phyloP scores from a whole-genome alignment of 2,329 filamentous ascomycete genomes.

The Botrytis pseudocinerea region DNA sequence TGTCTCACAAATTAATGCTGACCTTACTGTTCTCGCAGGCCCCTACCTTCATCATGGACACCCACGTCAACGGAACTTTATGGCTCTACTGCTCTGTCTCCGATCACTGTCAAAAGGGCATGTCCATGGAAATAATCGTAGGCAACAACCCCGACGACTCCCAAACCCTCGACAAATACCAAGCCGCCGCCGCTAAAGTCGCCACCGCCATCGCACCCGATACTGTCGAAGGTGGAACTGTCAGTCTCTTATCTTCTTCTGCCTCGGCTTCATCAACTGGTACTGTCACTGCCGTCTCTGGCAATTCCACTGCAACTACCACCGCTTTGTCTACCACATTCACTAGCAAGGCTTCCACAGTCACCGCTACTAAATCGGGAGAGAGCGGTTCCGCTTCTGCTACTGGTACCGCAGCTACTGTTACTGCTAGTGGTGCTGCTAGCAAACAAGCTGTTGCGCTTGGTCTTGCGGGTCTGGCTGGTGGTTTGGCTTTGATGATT shows the following conservation, averaged over 20 bases:
- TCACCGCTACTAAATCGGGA: neutral
- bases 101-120: slow-evolving; percentile 64
- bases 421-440: slow-evolving; percentile 22
- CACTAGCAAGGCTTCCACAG: neutral
- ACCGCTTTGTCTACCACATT: slow-evolving; percentile 7
- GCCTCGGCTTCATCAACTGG: neutral
- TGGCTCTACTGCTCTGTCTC: slow-evolving; percentile 79
- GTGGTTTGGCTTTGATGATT: slow-evolving; percentile 32
- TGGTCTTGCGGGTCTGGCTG: slow-evolving; percentile 27
- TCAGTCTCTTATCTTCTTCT: neutral
- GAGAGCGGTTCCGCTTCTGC: neutral
- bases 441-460: slow-evolving; percentile 22
- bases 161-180: slow-evolving; percentile 8
- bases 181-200: neutral
- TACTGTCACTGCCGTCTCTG: neutral
- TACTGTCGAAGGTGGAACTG: neutral
- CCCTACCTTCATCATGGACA: slow-evolving; percentile 68
- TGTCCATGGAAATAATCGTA: slow-evolving; percentile 37
- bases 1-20: neutral
- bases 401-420: slow-evolving; percentile 19
- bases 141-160: slow-evolving; percentile 43
- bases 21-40: slow-evolving; percentile 43
- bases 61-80: slow-evolving; percentile 68
- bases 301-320: neutral
- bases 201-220: neutral